Conservation (phyloP, 2,329 filamentous ascomycete species). For the Stemphylium lycopersici region DNA sequence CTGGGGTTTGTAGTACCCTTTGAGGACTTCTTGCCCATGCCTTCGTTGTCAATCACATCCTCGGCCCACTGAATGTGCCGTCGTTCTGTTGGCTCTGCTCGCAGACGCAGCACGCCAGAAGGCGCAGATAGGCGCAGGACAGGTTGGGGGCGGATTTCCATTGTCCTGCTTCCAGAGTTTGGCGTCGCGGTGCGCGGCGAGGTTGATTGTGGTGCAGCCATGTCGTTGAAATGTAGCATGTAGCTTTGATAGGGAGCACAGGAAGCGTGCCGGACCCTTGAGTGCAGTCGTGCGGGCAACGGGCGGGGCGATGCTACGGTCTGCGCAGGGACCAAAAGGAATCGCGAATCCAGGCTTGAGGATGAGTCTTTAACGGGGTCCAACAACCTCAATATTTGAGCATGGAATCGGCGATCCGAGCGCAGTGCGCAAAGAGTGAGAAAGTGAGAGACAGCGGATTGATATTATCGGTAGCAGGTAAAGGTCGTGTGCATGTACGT, state of each 20-base stretch:
- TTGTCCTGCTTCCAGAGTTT: conserved; percentile 30
- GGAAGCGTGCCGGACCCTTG: conserved; percentile 66
- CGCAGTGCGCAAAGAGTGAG: conserved; percentile 9
- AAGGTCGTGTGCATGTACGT: conserved; percentile 39
- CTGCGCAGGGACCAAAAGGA: conserved; percentile 23
- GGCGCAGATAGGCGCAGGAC: conserved; percentile 44
- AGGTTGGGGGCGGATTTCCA: conserved; percentile 35
- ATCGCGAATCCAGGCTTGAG: conserved; percentile 10
- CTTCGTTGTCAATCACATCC: conserved; percentile 93
- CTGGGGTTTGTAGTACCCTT: conserved; percentile 68
- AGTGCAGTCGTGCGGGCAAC: conserved; percentile 6
- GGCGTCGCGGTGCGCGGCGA: conserved; percentile 30
- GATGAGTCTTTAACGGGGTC: conserved; percentile 11
- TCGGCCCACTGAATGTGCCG: conserved; percentile 89
- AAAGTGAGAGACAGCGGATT: conserved; percentile 26
- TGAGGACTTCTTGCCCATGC: conserved; percentile 88
- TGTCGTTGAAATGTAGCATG: conserved; percentile 57
- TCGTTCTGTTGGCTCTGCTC: conserved; percentile 51
- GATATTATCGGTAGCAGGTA: conserved; percentile 16
- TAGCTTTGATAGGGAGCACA: conserved; percentile 65
- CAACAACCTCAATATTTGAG: conserved; percentile 4
- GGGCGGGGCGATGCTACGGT: conserved; percentile 19
- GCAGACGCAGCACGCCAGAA: conserved; percentile 49
- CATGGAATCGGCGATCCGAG: conserved; percentile 13
- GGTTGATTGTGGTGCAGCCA: conserved; percentile 27